Percentiles rank a stretch among this genome's conserved stretches.
These are phyloP conservation scores for Fraxinus sp. DNA, from an alignment of 305 asterid genomes.

Conservation along the genomic window DNA sequence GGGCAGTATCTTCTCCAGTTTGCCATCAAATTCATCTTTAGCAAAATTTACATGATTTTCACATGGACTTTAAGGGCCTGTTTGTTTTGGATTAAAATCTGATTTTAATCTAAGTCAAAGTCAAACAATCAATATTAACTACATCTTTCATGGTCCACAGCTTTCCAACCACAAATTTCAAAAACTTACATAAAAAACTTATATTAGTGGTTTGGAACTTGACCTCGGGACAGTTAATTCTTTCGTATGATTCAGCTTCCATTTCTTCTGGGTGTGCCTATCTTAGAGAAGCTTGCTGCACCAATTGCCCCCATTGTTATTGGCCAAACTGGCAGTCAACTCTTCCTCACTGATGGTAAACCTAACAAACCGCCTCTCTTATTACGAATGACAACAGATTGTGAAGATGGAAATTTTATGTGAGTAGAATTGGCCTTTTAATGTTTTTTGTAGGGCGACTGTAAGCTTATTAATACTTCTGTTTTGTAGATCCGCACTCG, in stretches of 20 bases:
- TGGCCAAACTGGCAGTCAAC: slow-evolving; percentile 90
- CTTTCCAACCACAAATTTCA: no score
- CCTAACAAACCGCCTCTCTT: slow-evolving; percentile 81
- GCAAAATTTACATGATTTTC: neutral
- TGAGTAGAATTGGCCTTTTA: slow-evolving; percentile 35
- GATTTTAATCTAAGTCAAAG: no score
- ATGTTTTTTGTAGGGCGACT: slow-evolving; percentile 15
- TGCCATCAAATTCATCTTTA: neutral
- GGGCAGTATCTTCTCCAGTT: neutral
- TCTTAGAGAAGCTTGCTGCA: slow-evolving; percentile 89
- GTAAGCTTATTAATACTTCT: slow-evolving; percentile 19
- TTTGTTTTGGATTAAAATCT: no score
- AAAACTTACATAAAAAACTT: no score
- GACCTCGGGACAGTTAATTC: slow-evolving; percentile 57
- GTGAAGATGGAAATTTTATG: slow-evolving; percentile 81
- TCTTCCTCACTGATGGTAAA: slow-evolving; percentile 84
- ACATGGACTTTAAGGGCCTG: neutral
- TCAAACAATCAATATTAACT: no score
- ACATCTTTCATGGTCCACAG: no score
- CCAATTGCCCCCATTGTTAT: slow-evolving; percentile 83
- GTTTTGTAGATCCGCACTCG: slow-evolving; percentile 82
- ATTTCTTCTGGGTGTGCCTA: slow-evolving; percentile 75
- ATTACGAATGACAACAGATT: slow-evolving; percentile 80
- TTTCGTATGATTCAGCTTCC: slow-evolving; percentile 72
- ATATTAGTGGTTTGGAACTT: slow-evolving; percentile 33